Conservation (phyloP, 345 rosid genomes). For the Hypericum perforatum region DNA sequence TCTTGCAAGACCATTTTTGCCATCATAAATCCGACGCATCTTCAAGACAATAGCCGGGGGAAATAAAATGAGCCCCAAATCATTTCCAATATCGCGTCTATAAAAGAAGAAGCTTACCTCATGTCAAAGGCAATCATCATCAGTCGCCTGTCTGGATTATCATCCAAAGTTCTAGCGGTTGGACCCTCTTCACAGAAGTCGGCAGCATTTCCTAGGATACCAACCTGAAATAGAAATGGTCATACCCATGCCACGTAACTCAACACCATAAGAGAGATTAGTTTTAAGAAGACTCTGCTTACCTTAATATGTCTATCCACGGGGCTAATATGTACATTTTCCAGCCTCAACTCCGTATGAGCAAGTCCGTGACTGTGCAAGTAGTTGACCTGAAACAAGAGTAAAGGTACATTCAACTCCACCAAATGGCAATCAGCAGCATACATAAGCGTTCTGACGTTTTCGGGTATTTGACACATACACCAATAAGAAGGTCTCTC, state of each 20-base stretch:
- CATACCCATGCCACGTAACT: neutral
- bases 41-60: constrained; percentile 15
- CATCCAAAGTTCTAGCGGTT: constrained; percentile 32
- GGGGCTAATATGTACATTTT: constrained; percentile 91
- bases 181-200: constrained; percentile 65
- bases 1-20: constrained; percentile 95
- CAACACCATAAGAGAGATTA: neutral
- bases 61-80: constrained; percentile 16
- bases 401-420: neutral
- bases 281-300: constrained; percentile 12
- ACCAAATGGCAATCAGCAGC: neutral
- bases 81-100: constrained; percentile 7
- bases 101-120: constrained; percentile 37
- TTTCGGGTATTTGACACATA: constrained; percentile 28
- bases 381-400: constrained; percentile 67
- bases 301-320: constrained; percentile 95
- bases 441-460: neutral
- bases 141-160: constrained; percentile 49
- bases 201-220: constrained; percentile 90
- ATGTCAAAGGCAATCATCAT: constrained; percentile 99
- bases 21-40: constrained; percentile 96
- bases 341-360: constrained; percentile 90
- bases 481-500: constrained; percentile 94
- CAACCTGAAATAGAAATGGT: constrained; percentile 37
- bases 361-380: constrained; percentile 97